These are phyloP conservation scores for Plasmodium malariae DNA, from an alignment of 169 alveolate species.

Conservation along the genomic window DNA sequence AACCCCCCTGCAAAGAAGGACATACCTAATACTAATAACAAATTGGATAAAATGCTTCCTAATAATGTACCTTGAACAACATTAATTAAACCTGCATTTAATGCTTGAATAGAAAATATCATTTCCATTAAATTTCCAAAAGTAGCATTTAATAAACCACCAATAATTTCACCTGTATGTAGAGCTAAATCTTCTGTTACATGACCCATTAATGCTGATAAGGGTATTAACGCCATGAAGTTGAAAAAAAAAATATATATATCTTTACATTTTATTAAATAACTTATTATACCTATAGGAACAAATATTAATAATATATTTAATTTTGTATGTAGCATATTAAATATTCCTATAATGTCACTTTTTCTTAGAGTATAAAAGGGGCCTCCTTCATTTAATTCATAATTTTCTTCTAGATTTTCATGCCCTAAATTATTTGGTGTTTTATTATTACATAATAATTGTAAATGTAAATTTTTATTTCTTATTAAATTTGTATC, in stretches of 20 bases:
- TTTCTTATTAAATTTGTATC: conserved; percentile 75
- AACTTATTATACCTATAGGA: conserved; percentile 84
- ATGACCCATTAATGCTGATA: conserved; percentile 89
- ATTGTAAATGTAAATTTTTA: conserved; percentile 64
- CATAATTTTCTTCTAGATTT: conserved; percentile 13
- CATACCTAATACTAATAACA: conserved; percentile 90
- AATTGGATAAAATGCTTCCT: conserved; percentile 90
- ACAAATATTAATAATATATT: conserved; percentile 79
- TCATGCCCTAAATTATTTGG: conserved; percentile 19
- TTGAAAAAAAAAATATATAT: conserved; percentile 83
- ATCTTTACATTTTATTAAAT: conserved; percentile 77
- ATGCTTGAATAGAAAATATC: conserved; percentile 90
- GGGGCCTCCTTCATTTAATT: conserved; percentile 33
- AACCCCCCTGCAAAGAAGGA: conserved; percentile 92
- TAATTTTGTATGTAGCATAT: conserved; percentile 72
- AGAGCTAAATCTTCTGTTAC: conserved; percentile 91
- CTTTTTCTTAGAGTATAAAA: conserved; percentile 78
- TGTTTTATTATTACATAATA: conserved; percentile 57
- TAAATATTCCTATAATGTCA: conserved; percentile 71
- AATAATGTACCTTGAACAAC: conserved; percentile 92
- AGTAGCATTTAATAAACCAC: conserved; percentile 92
- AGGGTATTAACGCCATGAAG: conserved; percentile 88
- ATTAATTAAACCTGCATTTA: conserved; percentile 83
- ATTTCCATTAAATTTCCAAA: conserved; percentile 93
- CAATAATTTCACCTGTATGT: conserved; percentile 89